Percentiles rank a stretch among this genome's conserved stretches.
These are phyloP conservation scores for Ganoderma meredithae DNA, from an alignment of 1,284 basidiomycete species.

Conservation along the genomic window DNA sequence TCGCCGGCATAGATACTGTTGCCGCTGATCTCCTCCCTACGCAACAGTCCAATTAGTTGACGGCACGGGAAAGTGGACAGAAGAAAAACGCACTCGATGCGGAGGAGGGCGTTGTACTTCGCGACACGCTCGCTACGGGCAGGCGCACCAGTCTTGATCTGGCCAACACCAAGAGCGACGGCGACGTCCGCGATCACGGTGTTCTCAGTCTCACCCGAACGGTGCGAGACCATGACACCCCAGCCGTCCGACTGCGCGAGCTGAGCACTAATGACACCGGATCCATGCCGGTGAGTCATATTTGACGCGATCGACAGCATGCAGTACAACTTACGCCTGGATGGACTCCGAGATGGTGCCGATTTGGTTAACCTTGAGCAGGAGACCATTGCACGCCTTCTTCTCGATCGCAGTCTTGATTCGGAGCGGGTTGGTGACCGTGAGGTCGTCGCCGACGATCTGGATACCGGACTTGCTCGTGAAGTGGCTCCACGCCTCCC, in stretches of 20 bases:
- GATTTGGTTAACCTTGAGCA: slow-evolving; percentile 99
- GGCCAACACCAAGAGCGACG: slow-evolving; percentile 92
- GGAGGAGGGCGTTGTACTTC: slow-evolving; percentile 91
- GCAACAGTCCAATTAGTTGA: slow-evolving; percentile 26
- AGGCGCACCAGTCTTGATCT: slow-evolving; percentile 99
- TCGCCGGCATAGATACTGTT: slow-evolving; percentile 79
- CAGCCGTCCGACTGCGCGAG: slow-evolving; percentile 96
- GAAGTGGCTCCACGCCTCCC: slow-evolving; percentile 97
- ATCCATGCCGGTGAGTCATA: background rate
- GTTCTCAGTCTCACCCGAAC: slow-evolving; percentile 96
- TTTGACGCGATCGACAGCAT: background rate
- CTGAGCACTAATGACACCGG: slow-evolving; percentile 74
- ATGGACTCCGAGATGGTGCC: slow-evolving; percentile 99
- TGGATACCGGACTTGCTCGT: slow-evolving; percentile 82
- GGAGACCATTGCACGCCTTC: slow-evolving; percentile 99
- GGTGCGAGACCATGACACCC: slow-evolving; percentile 99
- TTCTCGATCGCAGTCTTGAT: slow-evolving; percentile 99
- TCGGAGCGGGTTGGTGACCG: slow-evolving; percentile 97
- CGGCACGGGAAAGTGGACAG: no score
- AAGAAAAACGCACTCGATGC: slow-evolving; percentile 78
- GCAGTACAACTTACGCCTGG: slow-evolving; percentile 63
- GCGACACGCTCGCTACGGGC: slow-evolving; percentile 94
- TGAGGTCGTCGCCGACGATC: slow-evolving; percentile 98
- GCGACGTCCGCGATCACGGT: slow-evolving; percentile 97
- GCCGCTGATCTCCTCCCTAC: slow-evolving; percentile 78